Base-by-base conservation (phyloP, 1,284 basidiomycete species). In the Rhodotorula sp. region DNA sequence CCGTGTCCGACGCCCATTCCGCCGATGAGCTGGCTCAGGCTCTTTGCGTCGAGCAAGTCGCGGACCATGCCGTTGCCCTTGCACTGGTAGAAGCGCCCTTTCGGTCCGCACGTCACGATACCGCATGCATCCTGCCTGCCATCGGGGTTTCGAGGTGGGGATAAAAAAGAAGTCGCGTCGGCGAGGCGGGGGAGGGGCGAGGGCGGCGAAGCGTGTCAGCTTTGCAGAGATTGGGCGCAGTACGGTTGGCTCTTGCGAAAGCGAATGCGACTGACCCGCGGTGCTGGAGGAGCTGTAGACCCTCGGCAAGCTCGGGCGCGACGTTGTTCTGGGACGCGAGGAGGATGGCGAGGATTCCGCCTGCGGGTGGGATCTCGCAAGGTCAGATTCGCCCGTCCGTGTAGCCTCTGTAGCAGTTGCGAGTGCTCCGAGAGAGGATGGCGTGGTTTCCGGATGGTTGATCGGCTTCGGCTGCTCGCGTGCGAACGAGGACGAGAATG, bases 31-130 rank as follows among this genome's bases (percentile, higher is more conserved):
- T 88, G 89, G 59, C 88, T 86, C 68, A 98, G 84, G 31, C 91
- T 87, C 79, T 87, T 87, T 63, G 87, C 85, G 82, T 97, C 94
- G 82, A 99, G 96, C 73, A 99, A 91, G 81, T 99, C 97, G 69
- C 96, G 88, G 79, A 99, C 96, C 97, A 99, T 99, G 58, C 97
- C 97, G 81, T 99, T 99, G n/a, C 94, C 93, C 84, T 99, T 99
- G 86, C 92, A 94, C 82, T 99, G 97, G 83, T 91, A 96, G 82
- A 99, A 92, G 60, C 95, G 89, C 60, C 97, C 97, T 80, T 93
- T 93, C 23, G 89, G 87, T 5, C 95, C 97, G 81, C 97, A 97
- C 61, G 97, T 99, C 71, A 99, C 91, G 79, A 99, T 91, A 67
- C 97, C 97, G 75, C 95, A 97, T 1, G 97, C 97, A 86, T 99